Conservation (phyloP, 2,329 filamentous ascomycete species). For the Sporothrix curviconia region DNA sequence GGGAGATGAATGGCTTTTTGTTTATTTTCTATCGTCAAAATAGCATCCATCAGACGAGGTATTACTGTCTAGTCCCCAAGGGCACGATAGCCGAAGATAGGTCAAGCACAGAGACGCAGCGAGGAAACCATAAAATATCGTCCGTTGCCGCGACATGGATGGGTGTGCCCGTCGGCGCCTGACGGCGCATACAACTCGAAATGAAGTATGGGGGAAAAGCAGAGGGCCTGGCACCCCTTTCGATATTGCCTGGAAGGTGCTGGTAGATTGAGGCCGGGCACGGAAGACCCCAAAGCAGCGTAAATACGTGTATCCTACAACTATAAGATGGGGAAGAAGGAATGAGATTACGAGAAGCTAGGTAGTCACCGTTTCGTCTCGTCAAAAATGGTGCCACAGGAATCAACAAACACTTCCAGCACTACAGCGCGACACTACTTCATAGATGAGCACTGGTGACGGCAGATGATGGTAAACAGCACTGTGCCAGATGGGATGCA, state of each 20-base stretch:
- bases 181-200: background rate
- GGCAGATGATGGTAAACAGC: background rate
- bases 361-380: no score
- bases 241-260: conserved; percentile 1
- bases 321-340: background rate
- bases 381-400: no score
- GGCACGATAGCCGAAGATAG: no score
- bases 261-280: background rate
- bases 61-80: no score
- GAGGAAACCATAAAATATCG: no score
- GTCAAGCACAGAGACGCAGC: no score
- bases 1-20: background rate
- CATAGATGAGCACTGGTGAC: background rate
- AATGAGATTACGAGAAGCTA: no score
- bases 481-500: background rate
- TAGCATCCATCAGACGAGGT: no score
- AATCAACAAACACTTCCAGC: no score
- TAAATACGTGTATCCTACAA: no score
- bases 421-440: no score
- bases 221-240: background rate
- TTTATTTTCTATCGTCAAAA: background rate
- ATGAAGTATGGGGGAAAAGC: background rate
- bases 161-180: background rate
- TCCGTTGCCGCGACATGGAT: background rate
- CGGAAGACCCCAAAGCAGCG: background rate